A percentile compares a stretch with the other conserved stretches of the same genome.
These are phyloP conservation scores for Neonectria ditissima DNA, from an alignment of 2,329 filamentous ascomycete species.

Conservation along the genomic window DNA sequence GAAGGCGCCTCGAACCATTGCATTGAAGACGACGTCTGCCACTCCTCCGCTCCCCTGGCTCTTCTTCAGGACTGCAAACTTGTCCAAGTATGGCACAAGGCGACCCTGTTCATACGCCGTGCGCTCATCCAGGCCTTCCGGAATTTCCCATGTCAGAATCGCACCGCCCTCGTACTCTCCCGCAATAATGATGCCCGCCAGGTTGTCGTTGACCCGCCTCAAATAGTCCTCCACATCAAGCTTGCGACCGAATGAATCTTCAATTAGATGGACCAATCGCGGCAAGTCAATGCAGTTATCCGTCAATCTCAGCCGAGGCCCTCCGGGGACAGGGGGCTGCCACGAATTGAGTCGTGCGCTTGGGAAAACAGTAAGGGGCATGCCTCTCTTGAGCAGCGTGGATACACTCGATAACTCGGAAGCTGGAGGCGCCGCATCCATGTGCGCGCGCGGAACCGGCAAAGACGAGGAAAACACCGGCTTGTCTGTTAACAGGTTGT, in stretches of 20 bases:
- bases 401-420: conserved; percentile 58
- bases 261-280: conserved; percentile 86
- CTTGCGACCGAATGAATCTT: conserved; percentile 90
- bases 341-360: conserved; percentile 77
- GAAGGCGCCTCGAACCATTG: conserved; percentile 92
- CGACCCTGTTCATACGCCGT: conserved; percentile 66
- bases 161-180: conserved; percentile 97
- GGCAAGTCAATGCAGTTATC: conserved; percentile 86
- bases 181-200: conserved; percentile 93
- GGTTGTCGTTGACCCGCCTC: conserved; percentile 78
- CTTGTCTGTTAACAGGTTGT: conserved; percentile 96
- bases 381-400: conserved; percentile 90
- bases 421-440: conserved; percentile 40
- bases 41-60: conserved; percentile 93
- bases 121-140: conserved; percentile 69
- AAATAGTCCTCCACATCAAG: conserved; percentile 89
- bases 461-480: conserved; percentile 92
- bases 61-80: conserved; percentile 91
- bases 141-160: conserved; percentile 92
- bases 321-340: conserved; percentile 71
- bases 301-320: conserved; percentile 74
- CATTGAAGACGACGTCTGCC: conserved; percentile 95
- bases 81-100: conserved; percentile 93
- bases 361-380: conserved; percentile 88
- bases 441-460: conserved; percentile 73